These are phyloP conservation scores for Seiridium unicorne DNA, from an alignment of 2,329 filamentous ascomycete genomes.

Conservation along the genomic window DNA sequence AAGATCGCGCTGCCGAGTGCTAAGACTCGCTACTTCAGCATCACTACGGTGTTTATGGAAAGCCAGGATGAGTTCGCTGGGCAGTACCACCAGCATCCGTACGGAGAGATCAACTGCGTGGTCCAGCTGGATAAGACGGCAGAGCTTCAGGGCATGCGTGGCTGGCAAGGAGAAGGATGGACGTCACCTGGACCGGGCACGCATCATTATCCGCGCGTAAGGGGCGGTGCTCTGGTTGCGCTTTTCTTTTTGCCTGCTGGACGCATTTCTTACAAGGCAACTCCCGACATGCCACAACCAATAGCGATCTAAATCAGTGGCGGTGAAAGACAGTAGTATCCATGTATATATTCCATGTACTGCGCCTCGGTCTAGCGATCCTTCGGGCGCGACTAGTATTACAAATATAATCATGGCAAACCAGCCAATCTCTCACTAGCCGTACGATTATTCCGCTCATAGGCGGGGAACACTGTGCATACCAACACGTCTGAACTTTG, in stretches of 20 bases:
- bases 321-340: too few species aligned
- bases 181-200: slow-evolving; percentile 53
- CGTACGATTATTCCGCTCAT: neutral
- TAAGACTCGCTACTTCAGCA: slow-evolving; percentile 49
- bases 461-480: neutral
- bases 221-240: slow-evolving; percentile 47
- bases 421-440: too few species aligned
- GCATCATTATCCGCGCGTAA: slow-evolving; percentile 54
- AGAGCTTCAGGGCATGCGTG: slow-evolving; percentile 53
- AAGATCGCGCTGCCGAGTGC: slow-evolving; percentile 44
- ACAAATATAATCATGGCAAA: too few species aligned
- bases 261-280: slow-evolving; percentile 47
- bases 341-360: too few species aligned
- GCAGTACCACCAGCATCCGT: slow-evolving; percentile 53
- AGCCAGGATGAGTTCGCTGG: slow-evolving; percentile 45
- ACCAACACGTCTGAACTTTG: neutral
- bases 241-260: slow-evolving; percentile 56
- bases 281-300: slow-evolving; percentile 41
- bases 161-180: slow-evolving; percentile 57
- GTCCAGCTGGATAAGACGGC: slow-evolving; percentile 46
- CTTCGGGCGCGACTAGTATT: too few species aligned
- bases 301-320: neutral
- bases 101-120: slow-evolving; percentile 56
- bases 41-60: slow-evolving; percentile 59
- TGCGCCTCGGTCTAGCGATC: too few species aligned